These are phyloP conservation scores for Sanghuangporus sanghuang DNA, from an alignment of 1,284 basidiomycete species.

Conservation along the genomic window DNA sequence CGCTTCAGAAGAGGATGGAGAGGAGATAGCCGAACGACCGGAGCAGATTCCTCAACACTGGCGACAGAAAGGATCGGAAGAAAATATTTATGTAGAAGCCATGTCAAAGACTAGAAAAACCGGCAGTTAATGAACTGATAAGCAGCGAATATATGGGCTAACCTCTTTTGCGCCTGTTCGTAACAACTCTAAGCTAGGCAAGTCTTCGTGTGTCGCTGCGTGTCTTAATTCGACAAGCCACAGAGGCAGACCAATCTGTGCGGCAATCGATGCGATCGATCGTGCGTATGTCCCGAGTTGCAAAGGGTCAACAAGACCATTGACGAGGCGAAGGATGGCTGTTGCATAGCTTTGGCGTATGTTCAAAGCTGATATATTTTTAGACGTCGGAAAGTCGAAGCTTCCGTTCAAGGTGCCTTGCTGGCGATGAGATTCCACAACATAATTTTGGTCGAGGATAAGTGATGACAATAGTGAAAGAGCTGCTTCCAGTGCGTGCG, in stretches of 20 bases:
- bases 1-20: conserved; percentile 55
- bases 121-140: neutral
- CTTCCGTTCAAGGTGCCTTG: neutral
- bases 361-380: conserved; percentile 31
- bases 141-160: conserved; percentile 19
- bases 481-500: conserved; percentile 68
- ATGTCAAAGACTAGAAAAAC: conserved; percentile 56
- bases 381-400: conserved; percentile 8
- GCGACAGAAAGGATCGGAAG: conserved; percentile 65
- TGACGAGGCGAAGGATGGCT: conserved; percentile 86
- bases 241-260: conserved; percentile 78
- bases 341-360: conserved; percentile 68
- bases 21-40: conserved; percentile 27
- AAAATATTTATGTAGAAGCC: conserved; percentile 81
- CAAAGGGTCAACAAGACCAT: conserved; percentile 90
- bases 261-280: conserved; percentile 86
- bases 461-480: conserved; percentile 64
- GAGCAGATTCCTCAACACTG: conserved; percentile 25
- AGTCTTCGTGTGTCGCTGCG: conserved; percentile 92
- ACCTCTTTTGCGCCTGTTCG: conserved; percentile 74
- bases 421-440: neutral
- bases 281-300: conserved; percentile 86
- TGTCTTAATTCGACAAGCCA: conserved; percentile 95
- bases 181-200: conserved; percentile 81
- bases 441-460: conserved; percentile 38